A percentile compares a stretch with the other conserved stretches of the same genome.
Conservation (phyloP, 129 eudicot genomes). For the Sambucus nigra region DNA sequence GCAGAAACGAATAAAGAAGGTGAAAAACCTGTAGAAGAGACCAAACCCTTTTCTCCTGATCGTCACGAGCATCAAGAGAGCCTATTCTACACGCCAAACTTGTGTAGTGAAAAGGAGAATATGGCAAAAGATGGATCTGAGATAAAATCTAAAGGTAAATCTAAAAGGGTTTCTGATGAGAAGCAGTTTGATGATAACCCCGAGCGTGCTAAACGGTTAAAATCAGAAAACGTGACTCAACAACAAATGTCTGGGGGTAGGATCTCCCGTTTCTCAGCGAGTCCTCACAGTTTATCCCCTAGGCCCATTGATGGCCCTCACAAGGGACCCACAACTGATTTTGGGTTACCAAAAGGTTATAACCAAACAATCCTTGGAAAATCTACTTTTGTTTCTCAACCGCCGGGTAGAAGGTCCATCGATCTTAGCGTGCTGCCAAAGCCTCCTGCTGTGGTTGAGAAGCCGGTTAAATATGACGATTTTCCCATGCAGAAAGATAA, state of each 20-base stretch:
- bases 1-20: constrained; percentile 33
- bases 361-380: constrained; percentile 26
- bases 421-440: constrained; percentile 33
- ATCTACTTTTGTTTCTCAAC: constrained; percentile 38
- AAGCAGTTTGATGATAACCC: constrained; percentile 34
- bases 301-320: constrained; percentile 29
- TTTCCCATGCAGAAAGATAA: constrained; percentile 20
- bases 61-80: constrained; percentile 27
- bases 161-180: constrained; percentile 45
- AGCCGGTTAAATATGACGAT: constrained; percentile 23
- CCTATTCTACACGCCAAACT: constrained; percentile 10
- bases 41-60: constrained; percentile 18
- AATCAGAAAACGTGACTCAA: constrained; percentile 30
- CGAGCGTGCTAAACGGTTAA: constrained; percentile 40
- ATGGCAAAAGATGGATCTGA: constrained; percentile 18
- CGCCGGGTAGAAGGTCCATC: constrained; percentile 32
- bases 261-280: constrained; percentile 19
- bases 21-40: constrained; percentile 33
- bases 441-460: constrained; percentile 30
- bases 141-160: constrained; percentile 23
- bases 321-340: constrained; percentile 27
- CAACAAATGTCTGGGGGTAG: constrained; percentile 28
- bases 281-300: constrained; percentile 31
- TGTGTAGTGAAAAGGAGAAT: constrained; percentile 19
- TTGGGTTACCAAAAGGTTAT: constrained; percentile 23